Evolutionary conservation across 805 yeast genomes (phyloP).

Genomic region (Starmera dryadoides): DNA sequence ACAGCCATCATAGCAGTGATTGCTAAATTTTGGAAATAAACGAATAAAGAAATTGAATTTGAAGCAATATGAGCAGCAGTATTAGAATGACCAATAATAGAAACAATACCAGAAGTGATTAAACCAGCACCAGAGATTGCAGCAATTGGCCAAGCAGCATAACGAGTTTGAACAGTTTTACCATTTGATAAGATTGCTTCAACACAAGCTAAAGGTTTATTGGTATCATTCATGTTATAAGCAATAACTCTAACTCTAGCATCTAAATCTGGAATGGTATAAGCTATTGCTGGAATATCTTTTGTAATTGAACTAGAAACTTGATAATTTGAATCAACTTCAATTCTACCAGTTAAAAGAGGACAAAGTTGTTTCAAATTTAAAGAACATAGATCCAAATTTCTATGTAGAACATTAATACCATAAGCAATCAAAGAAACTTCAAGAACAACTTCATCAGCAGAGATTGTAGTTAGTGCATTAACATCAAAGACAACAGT

Average conservation of each 20-base stretch:
- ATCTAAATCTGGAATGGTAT: conserved; percentile 88
- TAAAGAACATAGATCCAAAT: conserved; percentile 60
- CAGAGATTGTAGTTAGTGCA: conserved; percentile 70
- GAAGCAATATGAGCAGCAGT: conserved; percentile 98
- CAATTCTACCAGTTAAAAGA: conserved; percentile 79
- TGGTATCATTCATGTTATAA: conserved; percentile 39
- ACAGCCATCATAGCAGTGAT: conserved; percentile 95
- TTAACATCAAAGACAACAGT: conserved; percentile 61
- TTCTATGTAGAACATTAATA: conserved; percentile 46
- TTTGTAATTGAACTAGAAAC: conserved; percentile 34
- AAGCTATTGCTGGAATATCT: conserved; percentile 76
- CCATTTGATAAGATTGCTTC: conserved; percentile 82
- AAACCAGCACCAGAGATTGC: conserved; percentile 85
- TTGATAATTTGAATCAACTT: conserved; percentile 44
- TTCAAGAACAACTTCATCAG: conserved; percentile 58
- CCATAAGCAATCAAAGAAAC: conserved; percentile 77
- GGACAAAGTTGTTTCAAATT: conserved; percentile 66
- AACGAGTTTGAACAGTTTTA: conserved; percentile 87
- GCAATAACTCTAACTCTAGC: conserved; percentile 79
- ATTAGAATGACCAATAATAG: conserved; percentile 80
- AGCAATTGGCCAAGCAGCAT: conserved; percentile 95
- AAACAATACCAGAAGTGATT: conserved; percentile 77
- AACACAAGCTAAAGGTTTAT: conserved; percentile 75
- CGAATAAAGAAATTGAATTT: conserved; percentile 84
- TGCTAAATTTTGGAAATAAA: conserved; percentile 91